Conservation (phyloP, 257 asterid genomes). For the Fraxinus pennsylvanica region DNA sequence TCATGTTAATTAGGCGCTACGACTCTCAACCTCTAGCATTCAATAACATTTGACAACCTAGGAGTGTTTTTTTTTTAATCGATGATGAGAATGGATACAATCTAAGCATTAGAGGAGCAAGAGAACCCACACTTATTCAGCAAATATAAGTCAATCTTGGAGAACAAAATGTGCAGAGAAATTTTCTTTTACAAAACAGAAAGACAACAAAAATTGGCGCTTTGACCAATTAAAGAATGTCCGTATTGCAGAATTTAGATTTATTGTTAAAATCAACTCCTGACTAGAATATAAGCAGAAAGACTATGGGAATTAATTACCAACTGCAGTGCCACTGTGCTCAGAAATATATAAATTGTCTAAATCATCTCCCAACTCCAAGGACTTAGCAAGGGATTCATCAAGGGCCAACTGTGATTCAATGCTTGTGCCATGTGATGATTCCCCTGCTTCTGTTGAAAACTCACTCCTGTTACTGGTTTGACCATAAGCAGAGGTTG, state of each 20-base stretch:
- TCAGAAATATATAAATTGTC: slow-evolving; percentile 50
- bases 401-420: slow-evolving; percentile 72
- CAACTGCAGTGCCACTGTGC: slow-evolving; percentile 33
- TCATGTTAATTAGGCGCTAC: background rate
- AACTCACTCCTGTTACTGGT: slow-evolving; percentile 42
- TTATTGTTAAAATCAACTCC: background rate
- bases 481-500: slow-evolving; percentile 43
- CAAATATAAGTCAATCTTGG: background rate
- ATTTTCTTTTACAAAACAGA: background rate
- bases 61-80: background rate
- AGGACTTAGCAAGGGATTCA: slow-evolving; percentile 85
- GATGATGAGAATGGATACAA: background rate
- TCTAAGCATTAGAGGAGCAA: background rate
- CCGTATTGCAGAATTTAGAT: background rate
- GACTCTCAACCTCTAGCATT: background rate
- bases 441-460: slow-evolving; percentile 41
- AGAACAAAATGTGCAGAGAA: background rate
- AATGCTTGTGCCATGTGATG: slow-evolving; percentile 30
- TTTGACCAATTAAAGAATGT: background rate
- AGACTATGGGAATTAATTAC: background rate
- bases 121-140: background rate
- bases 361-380: slow-evolving; percentile 80
- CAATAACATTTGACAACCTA: background rate
- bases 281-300: background rate
- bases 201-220: background rate